Evolutionary conservation across 805 yeast species (phyloP), one percentile per base, ranked within the genome.

Genomic region (Debaryomyces prosopidis): DNA sequence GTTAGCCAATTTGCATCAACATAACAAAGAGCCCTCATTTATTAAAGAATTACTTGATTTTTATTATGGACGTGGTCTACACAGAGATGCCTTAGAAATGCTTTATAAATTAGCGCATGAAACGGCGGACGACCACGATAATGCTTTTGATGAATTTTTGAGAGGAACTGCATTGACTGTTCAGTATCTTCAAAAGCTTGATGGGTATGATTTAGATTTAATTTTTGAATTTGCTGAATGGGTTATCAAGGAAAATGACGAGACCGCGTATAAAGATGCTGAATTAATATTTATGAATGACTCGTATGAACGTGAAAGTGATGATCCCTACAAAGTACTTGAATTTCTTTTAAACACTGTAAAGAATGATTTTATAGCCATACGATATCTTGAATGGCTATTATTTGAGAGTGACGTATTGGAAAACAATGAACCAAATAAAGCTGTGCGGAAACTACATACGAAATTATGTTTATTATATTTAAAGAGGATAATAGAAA

Each of bases 1-100:
- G 23, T 61, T 74, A 9, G 58, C 66, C 3, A 68, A 75, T 45
- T 34, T 63, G 10, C 60, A 60, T 36, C 36, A 47, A 2, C 66
- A 63, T 20, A 49, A 52, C 15, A 49, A 49, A 39, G 59, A 60
- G 40, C 59, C 62, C 6, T 66, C 71, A 2, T 76, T 80, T 57
- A 79, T 79, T 53, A 77, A 77, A 27, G 97, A 89, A 54, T 69
- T 91, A 35, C 75, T 89, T 7, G 96, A 87, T 56, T 91, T 88
- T 57, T 88, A 85, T 54, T 82, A 71, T 52, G 80, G 85, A n/a
- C 71, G 84, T 42, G 59, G 66, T 1, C 59, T 77, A 39, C 96
- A 89, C 62, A 67, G 69, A 6, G 80, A 83, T 42, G 95, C 97
- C 0, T 66, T 94, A 35, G 66, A 73, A 4, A 73, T 87, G 57